A percentile compares a stretch with the other conserved stretches of the same genome.
phyloP scores from a whole-genome alignment of 2,329 filamentous ascomycete species.

The Ceratocystis huliohia region DNA sequence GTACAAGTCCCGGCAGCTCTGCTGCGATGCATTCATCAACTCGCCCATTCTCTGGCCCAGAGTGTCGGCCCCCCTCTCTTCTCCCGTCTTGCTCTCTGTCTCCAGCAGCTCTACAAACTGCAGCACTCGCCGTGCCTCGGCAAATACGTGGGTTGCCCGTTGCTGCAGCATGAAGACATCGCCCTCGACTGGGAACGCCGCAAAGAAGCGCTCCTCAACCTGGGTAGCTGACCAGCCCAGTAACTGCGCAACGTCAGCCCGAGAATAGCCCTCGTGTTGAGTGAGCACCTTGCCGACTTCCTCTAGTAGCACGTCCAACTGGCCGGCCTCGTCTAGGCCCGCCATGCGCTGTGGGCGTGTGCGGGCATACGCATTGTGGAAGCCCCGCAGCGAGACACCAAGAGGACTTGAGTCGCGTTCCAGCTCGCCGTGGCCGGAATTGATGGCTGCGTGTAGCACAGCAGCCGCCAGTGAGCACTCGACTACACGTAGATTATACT shows the following conservation, averaged over 20 bases:
- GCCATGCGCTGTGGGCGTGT: conserved; percentile 31
- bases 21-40: conserved; percentile 80
- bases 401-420: conserved; percentile 70
- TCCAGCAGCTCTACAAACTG: conserved; percentile 69
- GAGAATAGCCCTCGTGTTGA: conserved; percentile 73
- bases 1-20: conserved; percentile 73
- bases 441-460: conserved; percentile 44
- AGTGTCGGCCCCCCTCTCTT: neutral
- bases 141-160: conserved; percentile 80
- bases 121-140: conserved; percentile 74
- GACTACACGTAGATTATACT: conserved; percentile 94
- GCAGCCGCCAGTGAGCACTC: conserved; percentile 83
- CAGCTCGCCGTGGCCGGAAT: conserved; percentile 42
- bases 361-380: conserved; percentile 72
- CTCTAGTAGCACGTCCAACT: conserved; percentile 25
- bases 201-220: conserved; percentile 54
- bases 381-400: conserved; percentile 69
- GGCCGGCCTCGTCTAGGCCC: conserved; percentile 22
- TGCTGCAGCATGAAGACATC: conserved; percentile 79
- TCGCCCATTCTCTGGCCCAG: conserved; percentile 56
- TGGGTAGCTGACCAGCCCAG: conserved; percentile 63
- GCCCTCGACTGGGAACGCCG: conserved; percentile 77
- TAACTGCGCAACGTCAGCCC: conserved; percentile 65
- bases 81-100: conserved; percentile 25
- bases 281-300: conserved; percentile 50